Conservation (phyloP, 352 stramenopile species). For the Phytophthora brassicae region DNA sequence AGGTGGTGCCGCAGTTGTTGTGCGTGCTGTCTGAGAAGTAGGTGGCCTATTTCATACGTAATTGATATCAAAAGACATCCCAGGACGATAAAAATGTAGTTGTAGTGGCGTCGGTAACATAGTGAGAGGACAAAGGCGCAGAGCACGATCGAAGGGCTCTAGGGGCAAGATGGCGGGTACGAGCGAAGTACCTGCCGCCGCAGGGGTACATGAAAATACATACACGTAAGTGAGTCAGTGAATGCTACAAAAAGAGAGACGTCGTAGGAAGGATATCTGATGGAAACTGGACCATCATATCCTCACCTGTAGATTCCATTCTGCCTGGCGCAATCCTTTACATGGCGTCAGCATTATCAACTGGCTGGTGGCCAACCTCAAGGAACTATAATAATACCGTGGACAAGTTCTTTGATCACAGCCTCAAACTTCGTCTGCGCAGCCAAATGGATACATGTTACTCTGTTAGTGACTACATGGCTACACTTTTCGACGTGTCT, state of each 20-base stretch:
- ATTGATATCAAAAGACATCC: conserved; percentile 20
- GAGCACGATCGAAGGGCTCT: conserved; percentile 30
- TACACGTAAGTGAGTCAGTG: conserved; percentile 17
- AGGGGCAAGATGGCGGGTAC: conserved; percentile 10
- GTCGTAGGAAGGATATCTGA: no score
- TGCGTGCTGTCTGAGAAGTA: conserved; percentile 82
- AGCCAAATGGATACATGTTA: no score
- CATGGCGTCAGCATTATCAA: no score
- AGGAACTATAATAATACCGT: no score
- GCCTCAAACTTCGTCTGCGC: no score
- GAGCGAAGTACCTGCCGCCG: conserved; percentile 16
- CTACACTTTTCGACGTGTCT: no score
- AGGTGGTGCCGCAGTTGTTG: conserved; percentile 71
- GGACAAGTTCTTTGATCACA: no score
- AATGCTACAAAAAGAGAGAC: conserved; percentile 11
- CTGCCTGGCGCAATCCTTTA: no score
- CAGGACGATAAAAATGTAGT: conserved; percentile 19
- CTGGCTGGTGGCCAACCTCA: no score
- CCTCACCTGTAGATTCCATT: conserved; percentile 5
- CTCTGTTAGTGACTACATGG: no score
- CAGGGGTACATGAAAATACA: conserved; percentile 20
- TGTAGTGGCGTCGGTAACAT: conserved; percentile 18
- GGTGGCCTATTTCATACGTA: conserved; percentile 18
- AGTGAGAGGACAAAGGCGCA: conserved; percentile 9
- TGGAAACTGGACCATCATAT: not conserved